These are phyloP conservation scores for Bolboschoenus planiculmis DNA, from an alignment of 176 grass and related monocot genomes.

Conservation along the genomic window DNA sequence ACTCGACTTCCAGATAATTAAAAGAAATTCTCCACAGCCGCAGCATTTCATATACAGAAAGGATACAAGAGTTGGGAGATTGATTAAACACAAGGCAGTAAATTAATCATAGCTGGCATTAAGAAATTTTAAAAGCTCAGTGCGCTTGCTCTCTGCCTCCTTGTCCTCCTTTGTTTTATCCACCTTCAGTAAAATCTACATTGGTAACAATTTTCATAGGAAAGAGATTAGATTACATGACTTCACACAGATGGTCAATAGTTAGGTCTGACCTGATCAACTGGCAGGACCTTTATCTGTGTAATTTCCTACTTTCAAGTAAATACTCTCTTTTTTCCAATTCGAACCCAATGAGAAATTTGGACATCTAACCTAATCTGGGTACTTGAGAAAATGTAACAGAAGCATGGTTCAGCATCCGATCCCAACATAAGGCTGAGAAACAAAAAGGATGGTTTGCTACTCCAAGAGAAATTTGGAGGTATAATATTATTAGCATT, in stretches of 20 bases:
- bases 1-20: not conserved
- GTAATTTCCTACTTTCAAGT: no score
- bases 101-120: not conserved
- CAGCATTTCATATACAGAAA: not conserved
- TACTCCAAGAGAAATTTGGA: not conserved
- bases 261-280: not conserved
- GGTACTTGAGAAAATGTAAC: not conserved
- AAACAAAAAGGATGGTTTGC: not conserved
- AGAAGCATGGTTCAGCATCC: not conserved
- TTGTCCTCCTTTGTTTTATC: slow-evolving; percentile 85
- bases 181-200: not conserved
- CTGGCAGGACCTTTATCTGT: not conserved
- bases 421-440: not conserved
- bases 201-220: not conserved
- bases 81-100: not conserved
- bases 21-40: not conserved
- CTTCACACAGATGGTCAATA: not conserved
- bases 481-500: not conserved
- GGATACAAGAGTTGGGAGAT: not conserved
- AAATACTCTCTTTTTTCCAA: no score
- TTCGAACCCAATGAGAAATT: no score
- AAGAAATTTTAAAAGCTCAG: slow-evolving; percentile 28
- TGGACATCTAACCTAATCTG: no score
- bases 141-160: slow-evolving; percentile 77
- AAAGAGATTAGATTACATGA: not conserved